Base-by-base conservation (phyloP, 371 early-diverging fungal species). In the Lichtheimia hyalospora region DNA sequence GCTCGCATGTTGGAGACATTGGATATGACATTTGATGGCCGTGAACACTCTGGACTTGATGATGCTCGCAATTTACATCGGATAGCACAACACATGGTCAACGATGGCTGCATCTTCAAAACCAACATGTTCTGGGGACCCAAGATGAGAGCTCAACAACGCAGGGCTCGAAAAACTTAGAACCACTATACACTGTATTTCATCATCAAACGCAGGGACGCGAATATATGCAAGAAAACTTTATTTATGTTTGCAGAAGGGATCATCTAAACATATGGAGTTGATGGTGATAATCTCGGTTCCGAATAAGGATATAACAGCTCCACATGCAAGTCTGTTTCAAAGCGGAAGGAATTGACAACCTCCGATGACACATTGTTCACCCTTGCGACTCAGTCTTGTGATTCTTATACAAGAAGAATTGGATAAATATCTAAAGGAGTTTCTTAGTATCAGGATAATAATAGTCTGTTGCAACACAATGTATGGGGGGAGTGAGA, bases 1-100 rank as follows among this genome's bases (percentile, higher is more conserved):
- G 65, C 57, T 2, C 74, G 72, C 2, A 94, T 92, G 92, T 67
- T 94, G 41, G 48, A 52, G 5, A 68, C 64, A 12, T 60, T 91
- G 23, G 74, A 74, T 1, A 68, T 90, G 77, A 27, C 55, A 15
- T 91, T 92, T 66, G 72, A 84, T 57, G 95, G 95, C 12, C 67
- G 86, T 56, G 80, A 86, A 54, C 95, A 93, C 66, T 86, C 85
- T 8, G 95, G 95, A 0, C 73, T 92, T 46, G 92, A 92, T 66
- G 93, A 94, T 70, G 83, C 93, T 0, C 57, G 83, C 28, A 92
- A 89, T 70, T 73, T 92, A 5, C 84, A 75, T 21, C 61, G 73
- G 25, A 87, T 91, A 28, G 87, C 81, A 1, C 75, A 67, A 23
- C 63, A 60, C 10, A 77, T 69, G 75, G 51, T 53, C 48, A 60